Evolutionary conservation across 805 yeast genomes (phyloP).

Genomic region (Ogataea trehalophila): DNA sequence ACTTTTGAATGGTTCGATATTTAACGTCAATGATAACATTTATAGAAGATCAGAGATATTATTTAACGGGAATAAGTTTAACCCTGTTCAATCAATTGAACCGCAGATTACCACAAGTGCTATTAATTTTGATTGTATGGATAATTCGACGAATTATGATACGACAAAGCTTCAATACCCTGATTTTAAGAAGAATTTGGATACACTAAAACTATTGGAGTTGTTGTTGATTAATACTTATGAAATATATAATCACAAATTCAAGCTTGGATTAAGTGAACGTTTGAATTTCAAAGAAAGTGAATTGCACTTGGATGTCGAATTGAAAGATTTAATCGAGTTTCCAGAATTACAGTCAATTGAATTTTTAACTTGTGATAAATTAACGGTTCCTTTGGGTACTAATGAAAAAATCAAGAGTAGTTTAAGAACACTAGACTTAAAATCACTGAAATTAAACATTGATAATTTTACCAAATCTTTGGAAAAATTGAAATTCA

Average conservation of each 20-base stretch:
- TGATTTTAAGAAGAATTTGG: slow-evolving; percentile 22
- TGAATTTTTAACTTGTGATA: slow-evolving; percentile 2
- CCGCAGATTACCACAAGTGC: slow-evolving; percentile 35
- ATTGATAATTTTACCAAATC: slow-evolving; percentile 25
- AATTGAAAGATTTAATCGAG: slow-evolving; percentile 15
- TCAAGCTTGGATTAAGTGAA: slow-evolving; percentile 23
- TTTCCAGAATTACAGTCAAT: slow-evolving; percentile 17
- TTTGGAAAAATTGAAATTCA: slow-evolving; percentile 25
- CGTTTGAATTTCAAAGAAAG: slow-evolving; percentile 5
- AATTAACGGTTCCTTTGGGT: slow-evolving; percentile 4
- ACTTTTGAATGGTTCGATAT: slow-evolving; percentile 35
- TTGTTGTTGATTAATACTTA: slow-evolving; percentile 25
- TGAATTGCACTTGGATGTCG: slow-evolving; percentile 11
- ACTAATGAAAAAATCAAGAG: slow-evolving; percentile 19
- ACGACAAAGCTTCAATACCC: slow-evolving; percentile 29
- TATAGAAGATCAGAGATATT: slow-evolving; percentile 36
- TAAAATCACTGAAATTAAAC: slow-evolving; percentile 20
- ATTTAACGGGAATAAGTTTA: slow-evolving; percentile 37
- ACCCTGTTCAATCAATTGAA: slow-evolving; percentile 35
- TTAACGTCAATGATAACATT: slow-evolving; percentile 36
- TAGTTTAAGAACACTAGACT: slow-evolving; percentile 19
- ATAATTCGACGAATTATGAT: slow-evolving; percentile 30
- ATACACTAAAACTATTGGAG: slow-evolving; percentile 24
- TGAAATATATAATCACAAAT: slow-evolving; percentile 23
- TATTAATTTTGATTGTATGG: slow-evolving; percentile 31